Evolutionary conservation across 1,139 yeast species (phyloP), one percentile per base, ranked within the genome.

Genomic region (Geotrichum cucujoidarum): DNA sequence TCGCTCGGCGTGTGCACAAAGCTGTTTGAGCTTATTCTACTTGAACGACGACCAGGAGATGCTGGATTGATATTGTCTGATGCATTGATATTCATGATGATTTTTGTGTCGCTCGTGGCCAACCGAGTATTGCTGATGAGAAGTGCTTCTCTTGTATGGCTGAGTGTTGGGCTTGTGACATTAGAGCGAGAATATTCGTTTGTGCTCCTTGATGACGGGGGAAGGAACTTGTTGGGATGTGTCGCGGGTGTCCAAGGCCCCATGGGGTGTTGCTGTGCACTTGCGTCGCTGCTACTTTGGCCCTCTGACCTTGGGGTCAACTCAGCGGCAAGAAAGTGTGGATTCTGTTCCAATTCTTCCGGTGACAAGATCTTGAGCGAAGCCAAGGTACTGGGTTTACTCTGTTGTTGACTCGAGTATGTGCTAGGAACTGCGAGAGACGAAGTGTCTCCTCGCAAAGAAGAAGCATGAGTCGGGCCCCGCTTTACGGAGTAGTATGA

Each of bases 71-170:
- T 18, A 4, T 29, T 17, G 10, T 30, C 11, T 4, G 34, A 39
- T 7, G 45, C 20, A 22, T 21, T 42, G 14, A 42, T 42, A 31
- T 41, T 41, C 33, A 41, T 41, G 13, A 42, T 42, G 11, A 35
- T 42, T 42, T 42, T 42, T 3, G 40, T 34, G 34, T 42, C 36
- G 22, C 25, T 42, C 7, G 40, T 34, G 17, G 38, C 27, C 25
- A 42, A 29, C 3, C 40, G 40, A 11, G 45, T 35, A 24, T 39
- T 39, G 5, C 32, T 22, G 22, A 39, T 16, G 2, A 29, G 10
- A 16, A 16, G n/a, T n/a, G n/a, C n/a, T n/a, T n/a, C n/a, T n/a
- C n/a, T n/a, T n/a, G n/a, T n/a, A n/a, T n/a, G n/a, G n/a, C n/a
- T n/a, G n/a, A n/a, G n/a, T n/a, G n/a, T n/a, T n/a, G n/a, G n/a